Evolutionary conservation across 2,329 filamentous ascomycete genomes (phyloP).

Genomic region (Zalaria sp.): DNA sequence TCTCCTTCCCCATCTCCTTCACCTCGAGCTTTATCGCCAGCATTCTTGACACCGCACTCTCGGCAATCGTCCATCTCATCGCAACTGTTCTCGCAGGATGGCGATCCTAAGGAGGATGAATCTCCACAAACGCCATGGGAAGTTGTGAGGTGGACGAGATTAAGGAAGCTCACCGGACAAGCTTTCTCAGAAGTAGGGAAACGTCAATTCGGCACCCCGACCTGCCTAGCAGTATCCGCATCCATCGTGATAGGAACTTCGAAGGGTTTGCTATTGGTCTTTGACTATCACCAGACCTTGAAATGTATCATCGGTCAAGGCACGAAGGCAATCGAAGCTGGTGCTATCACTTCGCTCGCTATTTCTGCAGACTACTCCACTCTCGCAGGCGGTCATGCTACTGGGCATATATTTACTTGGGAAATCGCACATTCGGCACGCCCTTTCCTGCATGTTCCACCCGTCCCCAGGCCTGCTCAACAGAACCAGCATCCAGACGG

Average conservation of each 20-base stretch:
- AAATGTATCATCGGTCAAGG: constrained; percentile 89
- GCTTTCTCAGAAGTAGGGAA: constrained; percentile 85
- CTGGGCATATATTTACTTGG: constrained; percentile 93
- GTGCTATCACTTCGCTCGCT: constrained; percentile 71
- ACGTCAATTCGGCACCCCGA: constrained; percentile 83
- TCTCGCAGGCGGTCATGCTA: constrained; percentile 76
- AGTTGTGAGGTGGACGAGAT: constrained; percentile 86
- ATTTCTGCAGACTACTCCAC: constrained; percentile 91
- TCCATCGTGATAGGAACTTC: constrained; percentile 83
- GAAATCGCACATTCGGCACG: constrained; percentile 69
- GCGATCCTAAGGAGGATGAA: constrained; percentile 23
- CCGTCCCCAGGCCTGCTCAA: constrained; percentile 51
- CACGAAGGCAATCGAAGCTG: constrained; percentile 87
- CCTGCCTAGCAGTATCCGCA: constrained; percentile 77
- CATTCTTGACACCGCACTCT: constrained; percentile 58
- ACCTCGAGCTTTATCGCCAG: constrained; percentile 62
- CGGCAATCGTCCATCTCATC: constrained; percentile 69
- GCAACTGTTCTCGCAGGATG: constrained; percentile 45
- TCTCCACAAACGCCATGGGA: constrained; percentile 78
- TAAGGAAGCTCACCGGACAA: constrained; percentile 78
- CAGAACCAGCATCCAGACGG: constrained; percentile 62
- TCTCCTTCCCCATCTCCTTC: constrained; percentile 46
- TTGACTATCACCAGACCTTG: constrained; percentile 92
- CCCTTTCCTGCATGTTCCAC: constrained; percentile 78
- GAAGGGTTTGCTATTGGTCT: constrained; percentile 86